phyloP scores from a whole-genome alignment of 73 alveolate species.

The Blepharisma japonicum region DNA sequence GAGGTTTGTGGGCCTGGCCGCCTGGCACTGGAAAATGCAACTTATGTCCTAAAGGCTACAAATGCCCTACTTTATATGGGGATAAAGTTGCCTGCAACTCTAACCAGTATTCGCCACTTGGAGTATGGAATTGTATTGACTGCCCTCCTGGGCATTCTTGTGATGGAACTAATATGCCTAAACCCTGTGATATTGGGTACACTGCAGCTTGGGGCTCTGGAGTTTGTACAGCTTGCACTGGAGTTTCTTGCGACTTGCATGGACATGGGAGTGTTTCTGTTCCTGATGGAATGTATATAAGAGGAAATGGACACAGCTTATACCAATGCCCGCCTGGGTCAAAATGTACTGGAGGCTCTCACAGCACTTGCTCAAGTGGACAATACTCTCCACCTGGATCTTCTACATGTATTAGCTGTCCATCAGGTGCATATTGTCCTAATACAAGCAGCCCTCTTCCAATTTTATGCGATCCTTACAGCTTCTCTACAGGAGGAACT shows the following conservation, averaged over 20 bases:
- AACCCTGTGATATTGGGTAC: slow-evolving; percentile 25
- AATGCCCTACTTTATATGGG: slow-evolving; percentile 25
- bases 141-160: slow-evolving; percentile 35
- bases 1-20: slow-evolving; percentile 20
- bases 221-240: slow-evolving; percentile 18
- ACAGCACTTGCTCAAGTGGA: background rate
- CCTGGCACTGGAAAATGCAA: slow-evolving; percentile 24
- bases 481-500: slow-evolving; percentile 12
- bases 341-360: slow-evolving; percentile 12
- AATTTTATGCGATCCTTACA: background rate
- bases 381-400: slow-evolving; percentile 21
- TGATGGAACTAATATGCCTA: slow-evolving; percentile 20
- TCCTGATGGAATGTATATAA: slow-evolving; percentile 20
- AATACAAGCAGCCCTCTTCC: background rate
- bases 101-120: slow-evolving; percentile 23
- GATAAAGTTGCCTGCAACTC: slow-evolving; percentile 22
- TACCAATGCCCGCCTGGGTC: slow-evolving; percentile 20
- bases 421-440: slow-evolving; percentile 30
- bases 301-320: background rate
- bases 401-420: slow-evolving; percentile 32
- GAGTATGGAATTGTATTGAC: slow-evolving; percentile 25
- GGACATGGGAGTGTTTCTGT: background rate
- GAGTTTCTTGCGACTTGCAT: background rate
- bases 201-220: slow-evolving; percentile 9
- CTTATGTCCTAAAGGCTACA: slow-evolving; percentile 9